Percentiles rank a stretch among this genome's conserved stretches.
phyloP scores from a whole-genome alignment of 2,329 filamentous ascomycete genomes.

The Aspergillus ochraceoroseus region DNA sequence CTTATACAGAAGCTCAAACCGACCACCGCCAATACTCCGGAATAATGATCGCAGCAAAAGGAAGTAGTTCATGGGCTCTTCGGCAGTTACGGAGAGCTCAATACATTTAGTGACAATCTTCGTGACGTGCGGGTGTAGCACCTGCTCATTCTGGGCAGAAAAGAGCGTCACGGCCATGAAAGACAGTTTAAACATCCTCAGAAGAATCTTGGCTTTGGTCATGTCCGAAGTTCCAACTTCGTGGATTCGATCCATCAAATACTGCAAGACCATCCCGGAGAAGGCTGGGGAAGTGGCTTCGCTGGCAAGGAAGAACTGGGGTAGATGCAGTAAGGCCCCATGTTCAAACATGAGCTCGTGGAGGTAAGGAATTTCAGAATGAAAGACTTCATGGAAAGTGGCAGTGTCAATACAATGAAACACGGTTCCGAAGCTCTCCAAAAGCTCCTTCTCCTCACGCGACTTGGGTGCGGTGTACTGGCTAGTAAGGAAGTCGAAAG shows the following conservation, averaged over 20 bases:
- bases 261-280: slow-evolving; percentile 94
- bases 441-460: slow-evolving; percentile 93
- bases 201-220: slow-evolving; percentile 83
- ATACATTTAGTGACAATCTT: slow-evolving; percentile 98
- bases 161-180: slow-evolving; percentile 99
- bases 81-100: slow-evolving; percentile 87
- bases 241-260: slow-evolving; percentile 93
- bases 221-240: slow-evolving; percentile 90
- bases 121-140: slow-evolving; percentile 89
- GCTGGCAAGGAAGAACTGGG: slow-evolving; percentile 97
- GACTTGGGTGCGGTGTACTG: slow-evolving; percentile 91
- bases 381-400: slow-evolving; percentile 97
- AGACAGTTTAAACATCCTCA: slow-evolving; percentile 93
- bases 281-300: slow-evolving; percentile 97
- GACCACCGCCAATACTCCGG: slow-evolving; percentile 89
- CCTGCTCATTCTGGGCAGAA: slow-evolving; percentile 88
- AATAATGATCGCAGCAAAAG: slow-evolving; percentile 87
- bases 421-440: slow-evolving; percentile 96
- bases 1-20: slow-evolving; percentile 97
- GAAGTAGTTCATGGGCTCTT: slow-evolving; percentile 99
- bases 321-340: slow-evolving; percentile 85
- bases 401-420: slow-evolving; percentile 98
- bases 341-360: slow-evolving; percentile 99
- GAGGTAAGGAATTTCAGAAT: slow-evolving; percentile 91
- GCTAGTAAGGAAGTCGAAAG: slow-evolving; percentile 88